phyloP scores from a whole-genome alignment of 1,284 basidiomycete species.

The Cerrena zonata region DNA sequence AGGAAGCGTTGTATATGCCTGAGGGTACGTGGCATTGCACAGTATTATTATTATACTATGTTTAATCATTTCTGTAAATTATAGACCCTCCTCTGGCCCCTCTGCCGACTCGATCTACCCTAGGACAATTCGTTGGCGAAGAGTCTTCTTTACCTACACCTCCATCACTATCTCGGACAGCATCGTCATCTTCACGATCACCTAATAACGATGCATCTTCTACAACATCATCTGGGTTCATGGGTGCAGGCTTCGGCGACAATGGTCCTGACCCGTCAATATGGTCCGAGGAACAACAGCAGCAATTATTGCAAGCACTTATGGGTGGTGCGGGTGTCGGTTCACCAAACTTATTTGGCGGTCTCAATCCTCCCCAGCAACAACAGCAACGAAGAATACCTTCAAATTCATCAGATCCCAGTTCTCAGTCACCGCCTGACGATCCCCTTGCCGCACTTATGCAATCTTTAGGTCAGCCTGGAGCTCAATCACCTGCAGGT shows the following conservation, averaged over 20 bases:
- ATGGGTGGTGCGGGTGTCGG: constrained; percentile 33
- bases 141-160: constrained; percentile 45
- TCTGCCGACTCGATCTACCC: constrained; percentile 22
- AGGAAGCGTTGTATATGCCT: constrained; percentile 57
- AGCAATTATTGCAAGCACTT: constrained; percentile 58
- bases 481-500: constrained; percentile 6
- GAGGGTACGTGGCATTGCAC: constrained; percentile 40
- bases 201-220: constrained; percentile 19
- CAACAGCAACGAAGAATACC: constrained; percentile 10
- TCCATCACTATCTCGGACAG: constrained; percentile 28
- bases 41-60: background rate
- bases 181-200: constrained; percentile 20
- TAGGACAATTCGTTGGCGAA: constrained; percentile 60
- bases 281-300: constrained; percentile 63
- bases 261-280: constrained; percentile 43
- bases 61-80: background rate
- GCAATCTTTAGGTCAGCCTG: constrained; percentile 20
- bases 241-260: constrained; percentile 16
- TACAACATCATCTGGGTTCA: constrained; percentile 11
- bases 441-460: constrained; percentile 31
- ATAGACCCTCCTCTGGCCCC: constrained; percentile 41
- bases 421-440: background rate
- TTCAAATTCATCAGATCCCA: constrained; percentile 1
- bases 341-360: constrained; percentile 7
- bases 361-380: constrained; percentile 16